A percentile compares a stretch with the other conserved stretches of the same genome.
These are phyloP conservation scores for Cucurbitaria berberidis DNA, from an alignment of 2,329 filamentous ascomycete genomes.

Conservation along the genomic window DNA sequence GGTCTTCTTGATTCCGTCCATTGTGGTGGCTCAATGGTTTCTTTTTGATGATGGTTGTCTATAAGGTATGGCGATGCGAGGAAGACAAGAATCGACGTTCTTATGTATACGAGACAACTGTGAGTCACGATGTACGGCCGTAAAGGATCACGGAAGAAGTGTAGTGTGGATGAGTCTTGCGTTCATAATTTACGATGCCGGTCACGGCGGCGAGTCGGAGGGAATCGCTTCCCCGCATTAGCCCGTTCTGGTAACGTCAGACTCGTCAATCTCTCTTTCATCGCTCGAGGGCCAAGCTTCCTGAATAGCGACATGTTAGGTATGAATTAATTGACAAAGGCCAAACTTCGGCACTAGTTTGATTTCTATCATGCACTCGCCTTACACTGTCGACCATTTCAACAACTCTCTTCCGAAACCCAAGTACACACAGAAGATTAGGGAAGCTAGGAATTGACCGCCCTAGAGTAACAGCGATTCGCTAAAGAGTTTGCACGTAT, in stretches of 20 bases:
- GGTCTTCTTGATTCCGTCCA: conserved; percentile 58
- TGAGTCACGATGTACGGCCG: conserved; percentile 22
- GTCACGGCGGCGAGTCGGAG: conserved; percentile 27
- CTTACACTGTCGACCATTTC: too few relatives aligned
- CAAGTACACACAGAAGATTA: too few relatives aligned
- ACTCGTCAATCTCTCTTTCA: background rate
- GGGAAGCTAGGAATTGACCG: too few relatives aligned
- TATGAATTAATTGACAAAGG: background rate
- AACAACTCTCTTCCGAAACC: too few relatives aligned
- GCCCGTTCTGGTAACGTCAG: conserved; percentile 2
- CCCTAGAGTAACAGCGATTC: too few relatives aligned
- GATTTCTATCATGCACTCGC: too few relatives aligned
- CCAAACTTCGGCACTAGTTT: background rate
- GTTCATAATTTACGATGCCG: conserved; percentile 28
- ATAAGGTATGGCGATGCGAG: background rate
- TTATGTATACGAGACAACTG: conserved; percentile 10
- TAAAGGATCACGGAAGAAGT: conserved; percentile 8
- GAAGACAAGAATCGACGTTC: conserved; percentile 1
- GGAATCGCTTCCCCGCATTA: conserved; percentile 12
- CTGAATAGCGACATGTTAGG: background rate
- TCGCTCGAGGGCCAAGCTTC: background rate
- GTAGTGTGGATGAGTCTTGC: conserved; percentile 22
- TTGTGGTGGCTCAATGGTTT: conserved; percentile 27
- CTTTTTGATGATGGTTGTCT: background rate
- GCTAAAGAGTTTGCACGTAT: too few relatives aligned